A percentile compares a stretch with the other conserved stretches of the same genome.
Evolutionary conservation across 768 basidiomycete genomes (phyloP).

Genomic region (Tulasnella calospora): DNA sequence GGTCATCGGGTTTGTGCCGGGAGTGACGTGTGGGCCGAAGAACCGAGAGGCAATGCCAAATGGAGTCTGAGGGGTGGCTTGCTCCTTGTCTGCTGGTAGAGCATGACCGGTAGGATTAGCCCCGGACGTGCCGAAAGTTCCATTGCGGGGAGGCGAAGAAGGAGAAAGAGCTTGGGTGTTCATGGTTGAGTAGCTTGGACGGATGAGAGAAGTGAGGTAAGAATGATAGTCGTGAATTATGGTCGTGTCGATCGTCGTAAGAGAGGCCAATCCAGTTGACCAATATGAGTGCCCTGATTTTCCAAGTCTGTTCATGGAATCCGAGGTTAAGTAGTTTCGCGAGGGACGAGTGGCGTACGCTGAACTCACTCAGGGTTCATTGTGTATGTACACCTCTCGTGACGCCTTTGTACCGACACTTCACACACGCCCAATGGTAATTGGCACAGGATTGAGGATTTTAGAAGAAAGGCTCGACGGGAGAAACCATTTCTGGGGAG

Average conservation of each 20-base stretch:
- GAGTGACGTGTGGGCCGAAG: not conserved
- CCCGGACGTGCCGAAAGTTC: not conserved
- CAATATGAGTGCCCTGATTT: not conserved
- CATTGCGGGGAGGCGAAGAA: not conserved
- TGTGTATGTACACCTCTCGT: not conserved
- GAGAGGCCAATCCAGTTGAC: not conserved
- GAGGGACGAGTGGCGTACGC: not conserved
- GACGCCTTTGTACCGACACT: not conserved
- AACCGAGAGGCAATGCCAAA: not conserved
- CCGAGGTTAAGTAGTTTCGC: not conserved
- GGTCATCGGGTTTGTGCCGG: not conserved
- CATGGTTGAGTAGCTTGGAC: not conserved
- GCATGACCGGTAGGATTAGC: not conserved
- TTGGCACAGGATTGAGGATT: not conserved
- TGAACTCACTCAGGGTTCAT: not conserved
- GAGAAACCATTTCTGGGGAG: not conserved
- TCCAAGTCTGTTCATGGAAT: not conserved
- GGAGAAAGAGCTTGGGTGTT: not conserved
- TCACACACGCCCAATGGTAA: not conserved
- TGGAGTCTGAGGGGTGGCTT: not conserved
- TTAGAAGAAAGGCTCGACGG: not conserved
- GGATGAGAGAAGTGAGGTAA: not conserved
- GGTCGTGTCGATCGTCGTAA: constrained; percentile 1
- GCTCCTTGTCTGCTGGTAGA: not conserved
- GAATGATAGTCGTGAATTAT: not conserved